Evolutionary conservation across 1,139 yeast species (phyloP), one percentile per base, ranked within the genome.

Genomic region (Hyphopichia burtonii): DNA sequence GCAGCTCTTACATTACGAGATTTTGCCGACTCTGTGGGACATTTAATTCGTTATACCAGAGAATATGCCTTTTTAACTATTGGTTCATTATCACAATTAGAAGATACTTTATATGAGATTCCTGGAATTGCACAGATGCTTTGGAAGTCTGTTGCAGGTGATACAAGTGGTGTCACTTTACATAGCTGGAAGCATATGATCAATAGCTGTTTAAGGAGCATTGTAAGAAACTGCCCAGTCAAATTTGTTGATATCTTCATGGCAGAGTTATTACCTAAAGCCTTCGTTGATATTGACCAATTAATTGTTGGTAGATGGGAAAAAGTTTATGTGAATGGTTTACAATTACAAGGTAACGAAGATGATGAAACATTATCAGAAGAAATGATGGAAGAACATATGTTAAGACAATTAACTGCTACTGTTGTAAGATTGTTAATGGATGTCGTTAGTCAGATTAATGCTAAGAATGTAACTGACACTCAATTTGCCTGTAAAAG

Each of bases 11-110:
- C 98, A 0, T 68, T 93, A 45, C 76, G 98, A 51, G 99, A 94
- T 65, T 93, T 94, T 70, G 98, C 99, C 1, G 99, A 94, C 61
- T 86, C 96, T 4, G 96, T 93, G n/a, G 99, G 99, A 14, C 98
- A 93, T 61, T 86, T 90, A 54, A 84, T 94, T 16, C 76, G 99
- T 55, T 93, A 94, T 59, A 93, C 99, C 0, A 79, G 99, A 54
- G 99, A 94, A 63, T 94, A 94, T 61, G 96, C 97, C 4, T 87
- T 90, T 56, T 68, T 91, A 50, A 88, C 97, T 0, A 76, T 94
- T 35, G 94, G 96, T 8, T 88, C 96, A 1, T 85, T 93, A 44
- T 82, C 96, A 1, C 95, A 89, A 53, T 72, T 94, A 43, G 98
- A 93, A 45, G 95, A 85, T 45, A 86, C 96, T 0, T 74, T 94